Evolutionary conservation across 2,329 filamentous ascomycete genomes (phyloP), one percentile per base, ranked within the genome.

Genomic region (Chaetomiaceae sp.): DNA sequence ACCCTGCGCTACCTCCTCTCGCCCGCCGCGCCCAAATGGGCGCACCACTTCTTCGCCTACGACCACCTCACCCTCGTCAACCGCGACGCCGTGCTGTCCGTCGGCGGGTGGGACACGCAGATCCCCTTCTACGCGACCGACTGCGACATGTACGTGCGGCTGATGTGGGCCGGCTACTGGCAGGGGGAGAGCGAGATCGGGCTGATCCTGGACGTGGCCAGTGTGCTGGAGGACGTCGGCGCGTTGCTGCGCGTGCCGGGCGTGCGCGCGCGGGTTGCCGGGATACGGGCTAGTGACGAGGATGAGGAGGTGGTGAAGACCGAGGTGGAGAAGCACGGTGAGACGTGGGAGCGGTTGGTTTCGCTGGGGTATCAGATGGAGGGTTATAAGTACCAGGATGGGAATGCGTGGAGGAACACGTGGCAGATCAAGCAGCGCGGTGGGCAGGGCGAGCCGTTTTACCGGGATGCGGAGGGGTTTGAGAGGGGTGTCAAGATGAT

Each of bases 111-210:
- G 75, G 78, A 81, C 57, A 72, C 73, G 2, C 64, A 74, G 42
- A 79, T 82, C 39, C 74, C 76, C 0, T 81, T 72, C 55, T 79
- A 80, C 59, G 68, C 70, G 48, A 74, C 70, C 33, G 76, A 81
- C 58, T 80, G 75, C 62, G 76, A 79, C 58, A 70, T 74, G 64
- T 73, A 78, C 55, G 63, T 63, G 6, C 68, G 75, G 3, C 55
- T 76, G 8, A 54, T 58, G 14, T 68, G 65, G 66, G 64, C 63
- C 2, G 66, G 65, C 6, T 68, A 62, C 49, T 66, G 64, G 63
- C 65, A 68, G 54, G 64, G 62, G 19, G 60, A 66, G 52, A 63
- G 58, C 37, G 58, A 64, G 19, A 60, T 62, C 1, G 70, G 70
- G 2, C 58, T 69, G 9, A 61, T 74, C 9, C 67, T 66, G 41